These are phyloP conservation scores for Wickerhamomyces tratensis DNA, from an alignment of 805 yeast species.

Conservation along the genomic window DNA sequence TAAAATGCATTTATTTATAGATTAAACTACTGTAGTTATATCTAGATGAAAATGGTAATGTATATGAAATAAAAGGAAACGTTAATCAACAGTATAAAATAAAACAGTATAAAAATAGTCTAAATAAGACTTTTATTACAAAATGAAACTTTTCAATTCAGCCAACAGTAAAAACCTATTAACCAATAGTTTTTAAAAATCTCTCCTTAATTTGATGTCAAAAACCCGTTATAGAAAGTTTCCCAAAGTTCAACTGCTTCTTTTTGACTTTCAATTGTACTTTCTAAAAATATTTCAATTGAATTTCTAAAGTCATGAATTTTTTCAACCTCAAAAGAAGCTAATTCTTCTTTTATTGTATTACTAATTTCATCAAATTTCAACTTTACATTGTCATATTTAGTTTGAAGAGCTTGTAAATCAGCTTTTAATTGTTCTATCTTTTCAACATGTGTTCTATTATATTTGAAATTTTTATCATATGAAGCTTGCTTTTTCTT, in stretches of 20 bases:
- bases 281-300: slow-evolving; percentile 84
- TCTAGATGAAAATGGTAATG: too few relatives aligned
- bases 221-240: slow-evolving; percentile 61
- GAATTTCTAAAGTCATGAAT: slow-evolving; percentile 79
- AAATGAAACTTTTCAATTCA: too few relatives aligned
- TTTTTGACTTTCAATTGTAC: slow-evolving; percentile 87
- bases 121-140: too few relatives aligned
- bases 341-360: slow-evolving; percentile 59
- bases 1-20: too few relatives aligned
- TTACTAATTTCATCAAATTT: slow-evolving; percentile 57
- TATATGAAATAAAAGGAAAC: too few relatives aligned
- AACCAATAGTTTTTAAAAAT: background rate
- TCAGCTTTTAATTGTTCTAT: slow-evolving; percentile 49
- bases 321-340: slow-evolving; percentile 60
- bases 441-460: slow-evolving; percentile 54
- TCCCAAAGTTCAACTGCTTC: slow-evolving; percentile 86
- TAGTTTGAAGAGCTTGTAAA: slow-evolving; percentile 41
- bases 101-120: too few relatives aligned
- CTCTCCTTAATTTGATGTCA: slow-evolving; percentile 6
- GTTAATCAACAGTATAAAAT: too few relatives aligned
- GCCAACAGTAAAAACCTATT: too few relatives aligned
- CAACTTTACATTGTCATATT: slow-evolving; percentile 41
- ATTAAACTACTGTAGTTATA: too few relatives aligned
- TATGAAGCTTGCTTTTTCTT: slow-evolving; percentile 35
- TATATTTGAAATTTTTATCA: slow-evolving; percentile 35